Evolutionary conservation across 2,329 filamentous ascomycete species (phyloP).

Genomic region (Penicillium sp.): DNA sequence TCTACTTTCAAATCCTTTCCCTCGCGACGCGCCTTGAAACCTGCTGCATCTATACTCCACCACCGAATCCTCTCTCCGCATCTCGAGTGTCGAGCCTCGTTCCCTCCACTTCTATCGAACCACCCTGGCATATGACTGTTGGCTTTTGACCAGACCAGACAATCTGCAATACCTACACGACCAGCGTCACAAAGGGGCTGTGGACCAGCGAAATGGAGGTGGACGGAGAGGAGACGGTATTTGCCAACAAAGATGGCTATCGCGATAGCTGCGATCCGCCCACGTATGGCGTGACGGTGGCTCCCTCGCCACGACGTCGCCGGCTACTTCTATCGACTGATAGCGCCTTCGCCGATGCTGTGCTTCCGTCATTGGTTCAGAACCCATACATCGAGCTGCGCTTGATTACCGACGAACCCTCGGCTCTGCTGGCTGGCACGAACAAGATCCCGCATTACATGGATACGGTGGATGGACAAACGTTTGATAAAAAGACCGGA

Average conservation of each 20-base stretch:
- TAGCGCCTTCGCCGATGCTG: constrained; percentile 40
- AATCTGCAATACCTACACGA: background rate
- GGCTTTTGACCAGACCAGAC: constrained; percentile 10
- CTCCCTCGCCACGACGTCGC: constrained; percentile 22
- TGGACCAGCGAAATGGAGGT: constrained; percentile 29
- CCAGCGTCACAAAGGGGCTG: constrained; percentile 12
- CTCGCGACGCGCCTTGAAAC: background rate
- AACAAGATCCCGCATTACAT: constrained; percentile 43
- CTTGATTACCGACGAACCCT: constrained; percentile 43
- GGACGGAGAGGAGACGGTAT: constrained; percentile 21
- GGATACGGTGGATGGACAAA: constrained; percentile 41
- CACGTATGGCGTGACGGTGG: background rate
- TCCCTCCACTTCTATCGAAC: background rate
- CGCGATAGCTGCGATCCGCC: constrained; percentile 2
- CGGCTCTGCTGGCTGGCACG: constrained; percentile 36
- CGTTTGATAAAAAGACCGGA: constrained; percentile 39
- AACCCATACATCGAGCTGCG: constrained; percentile 43
- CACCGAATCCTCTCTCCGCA: background rate
- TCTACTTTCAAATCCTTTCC: background rate
- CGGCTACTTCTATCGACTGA: constrained; percentile 40
- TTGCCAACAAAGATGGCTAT: constrained; percentile 15
- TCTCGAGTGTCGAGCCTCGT: background rate
- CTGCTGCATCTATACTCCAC: background rate
- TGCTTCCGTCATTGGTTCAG: constrained; percentile 39
- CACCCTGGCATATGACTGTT: constrained; percentile 21